These are phyloP conservation scores for Acanthamoeba lenticulata DNA, from an alignment of 208 protist genomes.

Conservation along the genomic window DNA sequence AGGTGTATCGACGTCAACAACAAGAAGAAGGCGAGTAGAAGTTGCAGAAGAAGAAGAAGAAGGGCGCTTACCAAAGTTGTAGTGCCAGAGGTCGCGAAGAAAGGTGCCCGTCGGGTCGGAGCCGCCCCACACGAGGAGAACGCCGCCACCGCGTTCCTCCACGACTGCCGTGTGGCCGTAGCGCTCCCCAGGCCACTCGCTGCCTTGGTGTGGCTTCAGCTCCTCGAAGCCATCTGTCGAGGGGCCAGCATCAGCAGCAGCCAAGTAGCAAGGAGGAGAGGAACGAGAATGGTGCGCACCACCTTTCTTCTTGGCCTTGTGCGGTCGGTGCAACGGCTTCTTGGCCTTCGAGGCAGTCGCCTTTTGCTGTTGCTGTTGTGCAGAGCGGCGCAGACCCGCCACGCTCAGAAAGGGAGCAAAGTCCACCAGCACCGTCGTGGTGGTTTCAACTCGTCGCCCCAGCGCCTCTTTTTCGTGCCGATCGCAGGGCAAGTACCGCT, in stretches of 20 bases:
- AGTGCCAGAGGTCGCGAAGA: conserved; percentile 49
- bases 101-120: conserved; percentile 3
- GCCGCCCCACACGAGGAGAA: conserved; percentile 47
- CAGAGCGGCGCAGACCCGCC: not conserved
- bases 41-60: not conserved
- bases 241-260: not conserved
- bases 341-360: not conserved
- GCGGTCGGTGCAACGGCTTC: not conserved
- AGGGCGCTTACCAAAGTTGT: conserved; percentile 20
- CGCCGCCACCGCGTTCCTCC: conserved; percentile 42
- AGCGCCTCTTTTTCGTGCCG: not conserved
- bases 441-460: not conserved
- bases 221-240: conserved; percentile 42
- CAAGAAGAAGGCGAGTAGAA: not conserved
- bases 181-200: conserved; percentile 40
- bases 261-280: not conserved
- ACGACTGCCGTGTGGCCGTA: conserved; percentile 51
- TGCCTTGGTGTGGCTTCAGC: not conserved
- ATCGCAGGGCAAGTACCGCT: too few relatives aligned
- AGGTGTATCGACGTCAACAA: not conserved
- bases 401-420: not conserved
- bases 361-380: not conserved
- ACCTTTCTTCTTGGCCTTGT: not conserved
- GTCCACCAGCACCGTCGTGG: not conserved
- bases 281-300: not conserved